Evolutionary conservation across 306 rosid genomes (phyloP).

Genomic region (Inga oerstediana): DNA sequence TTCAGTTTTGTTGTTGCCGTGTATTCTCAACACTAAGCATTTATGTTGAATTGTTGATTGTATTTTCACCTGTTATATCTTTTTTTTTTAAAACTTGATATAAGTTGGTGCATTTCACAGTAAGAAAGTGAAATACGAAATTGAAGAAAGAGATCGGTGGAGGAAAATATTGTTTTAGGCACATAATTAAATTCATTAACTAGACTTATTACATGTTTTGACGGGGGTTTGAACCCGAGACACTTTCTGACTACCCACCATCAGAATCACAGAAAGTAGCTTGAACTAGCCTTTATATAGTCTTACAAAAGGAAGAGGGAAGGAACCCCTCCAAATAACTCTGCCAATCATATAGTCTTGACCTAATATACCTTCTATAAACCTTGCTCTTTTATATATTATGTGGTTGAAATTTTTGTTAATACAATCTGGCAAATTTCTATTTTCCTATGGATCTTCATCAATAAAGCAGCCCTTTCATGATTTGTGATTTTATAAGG

Average conservation of each 20-base stretch:
- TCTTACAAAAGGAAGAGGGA: background rate
- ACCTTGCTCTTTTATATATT: background rate
- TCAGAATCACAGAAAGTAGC: background rate
- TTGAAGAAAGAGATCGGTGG: background rate
- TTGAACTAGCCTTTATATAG: background rate
- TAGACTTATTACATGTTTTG: background rate
- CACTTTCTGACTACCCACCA: background rate
- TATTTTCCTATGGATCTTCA: slow-evolving; percentile 1
- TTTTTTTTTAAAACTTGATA: background rate
- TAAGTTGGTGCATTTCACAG: background rate
- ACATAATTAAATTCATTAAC: background rate
- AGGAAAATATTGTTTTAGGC: background rate
- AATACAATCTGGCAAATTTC: background rate
- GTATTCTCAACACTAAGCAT: background rate
- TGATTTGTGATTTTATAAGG: slow-evolving; percentile 7
- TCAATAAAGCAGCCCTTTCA: background rate
- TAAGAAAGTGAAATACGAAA: background rate
- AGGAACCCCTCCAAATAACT: background rate
- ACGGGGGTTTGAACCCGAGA: background rate
- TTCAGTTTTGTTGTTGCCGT: background rate
- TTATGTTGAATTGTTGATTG: background rate
- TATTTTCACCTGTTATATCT: background rate
- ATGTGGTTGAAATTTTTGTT: slow-evolving; percentile 14
- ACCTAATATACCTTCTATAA: background rate
- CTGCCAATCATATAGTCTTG: background rate